Evolutionary conservation across 257 asterid genomes (phyloP), one percentile per base, ranked within the genome.

Genomic region (Vinca minor): DNA sequence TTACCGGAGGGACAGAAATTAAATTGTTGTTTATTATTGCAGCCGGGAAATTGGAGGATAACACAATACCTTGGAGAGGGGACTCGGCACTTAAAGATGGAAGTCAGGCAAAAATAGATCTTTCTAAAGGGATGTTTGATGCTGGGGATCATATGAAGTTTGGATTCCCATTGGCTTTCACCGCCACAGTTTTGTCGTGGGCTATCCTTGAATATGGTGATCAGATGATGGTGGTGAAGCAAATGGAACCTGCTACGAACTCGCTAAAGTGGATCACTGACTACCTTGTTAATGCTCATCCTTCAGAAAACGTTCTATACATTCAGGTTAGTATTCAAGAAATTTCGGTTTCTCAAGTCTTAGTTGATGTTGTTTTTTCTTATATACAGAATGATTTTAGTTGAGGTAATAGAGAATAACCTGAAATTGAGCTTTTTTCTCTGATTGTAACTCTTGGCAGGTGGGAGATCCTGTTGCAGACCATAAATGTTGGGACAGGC

Each of bases 91-190:
- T 91, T 34, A 54, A 68, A 25, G 98, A 91, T 58, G 98, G 98
- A 25, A 83, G 63, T 21, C 76, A 77, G 21, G 96, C 78, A 29
- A 83, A 78, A 55, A 1, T 91, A 70, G 96, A 91, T 75, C 95
- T 91, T 10, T 86, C 95, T 0, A 89, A 81, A 76, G 98, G 98
- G 14, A 82, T 91, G 95, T 91, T 78, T 44, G 96, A 91, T 70
- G 96, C 96, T 0, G 98, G 98, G 4, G 95, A 91, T 64, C 84
- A 79, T 71, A 74, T 91, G 79, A 91, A 91, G 71, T 91, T 91
- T 58, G 82, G 84, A 2, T 88, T 91, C 71, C 98, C 98, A 0
- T 70, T 91, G 95, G 98, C 98, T 11, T 91, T 74, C 84, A 91
- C 98, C 0, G 96, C 95, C 17, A 83, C 96, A 0, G 85, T 91